Conservation (phyloP, 495 filamentous ascomycete genomes). For the Hypoxylon fragiforme region DNA sequence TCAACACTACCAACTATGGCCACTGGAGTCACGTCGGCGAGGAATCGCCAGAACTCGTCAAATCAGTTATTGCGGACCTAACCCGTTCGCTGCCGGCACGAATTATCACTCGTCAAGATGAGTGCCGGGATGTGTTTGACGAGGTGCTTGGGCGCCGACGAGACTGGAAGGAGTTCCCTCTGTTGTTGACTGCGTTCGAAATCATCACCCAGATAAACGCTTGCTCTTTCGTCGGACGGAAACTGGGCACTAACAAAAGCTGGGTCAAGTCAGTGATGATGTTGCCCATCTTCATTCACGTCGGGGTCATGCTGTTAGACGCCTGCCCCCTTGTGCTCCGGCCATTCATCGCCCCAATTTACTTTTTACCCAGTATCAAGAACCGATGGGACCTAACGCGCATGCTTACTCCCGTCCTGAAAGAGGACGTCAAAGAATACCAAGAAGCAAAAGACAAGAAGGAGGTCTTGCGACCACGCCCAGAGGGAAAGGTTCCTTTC, state of each 20-base stretch:
- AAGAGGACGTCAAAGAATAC: neutral
- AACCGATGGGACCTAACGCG: neutral
- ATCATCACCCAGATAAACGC: conserved; percentile 2
- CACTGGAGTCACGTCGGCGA: neutral
- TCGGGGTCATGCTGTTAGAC: too few species aligned
- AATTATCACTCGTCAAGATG: neutral
- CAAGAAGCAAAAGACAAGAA: neutral
- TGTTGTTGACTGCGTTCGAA: conserved; percentile 2
- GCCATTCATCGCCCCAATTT: neutral
- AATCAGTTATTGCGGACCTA: neutral
- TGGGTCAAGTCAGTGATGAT: neutral
- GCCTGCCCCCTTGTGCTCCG: too few species aligned
- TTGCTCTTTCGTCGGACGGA: neutral
- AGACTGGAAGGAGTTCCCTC: neutral
- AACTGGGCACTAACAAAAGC: neutral
- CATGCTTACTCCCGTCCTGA: neutral
- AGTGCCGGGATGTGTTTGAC: neutral
- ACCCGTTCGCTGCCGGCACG: neutral
- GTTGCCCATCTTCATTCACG: neutral
- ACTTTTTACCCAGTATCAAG: neutral
- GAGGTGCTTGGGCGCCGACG: neutral
- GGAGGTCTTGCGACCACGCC: neutral
- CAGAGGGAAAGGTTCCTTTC: conserved; percentile 3
- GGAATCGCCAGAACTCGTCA: neutral
- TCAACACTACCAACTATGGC: neutral